Evolutionary conservation across 441 rosid genomes (phyloP), one percentile per base, ranked within the genome.

Genomic region (Gossypium schwendimanii): DNA sequence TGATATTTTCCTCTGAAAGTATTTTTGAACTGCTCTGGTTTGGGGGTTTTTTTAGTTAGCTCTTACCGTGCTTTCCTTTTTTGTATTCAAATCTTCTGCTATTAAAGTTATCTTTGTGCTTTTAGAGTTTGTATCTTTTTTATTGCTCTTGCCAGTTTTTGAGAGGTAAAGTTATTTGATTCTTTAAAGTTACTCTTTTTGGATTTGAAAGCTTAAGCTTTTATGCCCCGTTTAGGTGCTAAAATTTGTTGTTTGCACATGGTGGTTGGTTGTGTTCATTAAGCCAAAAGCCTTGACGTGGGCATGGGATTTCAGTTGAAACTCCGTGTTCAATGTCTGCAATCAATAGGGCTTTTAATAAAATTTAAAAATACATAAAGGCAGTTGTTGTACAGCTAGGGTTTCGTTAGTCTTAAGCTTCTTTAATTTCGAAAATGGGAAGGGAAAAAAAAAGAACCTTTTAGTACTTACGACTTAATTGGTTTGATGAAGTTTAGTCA

Each of bases 201-300:
- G 50, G 55, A 28, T 47, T 45, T 23, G 55, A 14, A 47, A 65
- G 61, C 57, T 65, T 65, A 23, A 45, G 39, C 26, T 14, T 65
- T 47, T 45, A 45, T 65, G 55, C 57, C 24, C 21, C 39, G 24
- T 47, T 65, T 65, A 23, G 70, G 24, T 67, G 41, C 33, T 4
- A 64, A 12, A 58, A 15, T 12, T 39, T 72, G 50, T n/a, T 39
- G 52, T 44, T 60, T 74, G 45, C 58, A 74, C 15, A 3, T 63
- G 79, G 52, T 66, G 59, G 70, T 41, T 58, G 70, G 18, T 59
- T 26, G 58, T 41, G 45, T 75, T 52, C 36, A 53, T 75, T 17
- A 63, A 63, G 14, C 52, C 67, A 28, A 60, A 45, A 64, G 63
- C 17, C 63, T 49, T 59, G 17, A 55, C 49, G 20, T 57, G 23